A percentile compares a stretch with the other conserved stretches of the same genome.
Evolutionary conservation across 2,329 filamentous ascomycete species (phyloP).

Genomic region (Passalora sequoiae): DNA sequence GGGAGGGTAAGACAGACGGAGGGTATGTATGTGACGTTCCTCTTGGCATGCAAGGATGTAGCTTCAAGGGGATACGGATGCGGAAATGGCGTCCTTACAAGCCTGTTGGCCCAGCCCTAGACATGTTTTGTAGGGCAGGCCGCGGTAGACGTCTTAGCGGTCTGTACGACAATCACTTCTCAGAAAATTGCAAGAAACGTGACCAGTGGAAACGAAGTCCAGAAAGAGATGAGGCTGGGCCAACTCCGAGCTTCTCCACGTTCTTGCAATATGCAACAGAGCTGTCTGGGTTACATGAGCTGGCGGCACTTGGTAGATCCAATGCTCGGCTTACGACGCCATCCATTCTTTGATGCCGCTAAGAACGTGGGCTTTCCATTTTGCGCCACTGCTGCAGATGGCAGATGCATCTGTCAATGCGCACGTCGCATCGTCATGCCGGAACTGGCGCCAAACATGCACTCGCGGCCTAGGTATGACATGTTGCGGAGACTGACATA

Average conservation of each 20-base stretch:
- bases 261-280: conserved; percentile 19
- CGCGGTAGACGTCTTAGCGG: neutral
- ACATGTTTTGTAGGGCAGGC: too few relatives aligned
- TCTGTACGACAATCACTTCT: conserved; percentile 10
- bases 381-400: conserved; percentile 23
- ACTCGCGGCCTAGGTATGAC: conserved; percentile 14
- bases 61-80: neutral
- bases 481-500: conserved; percentile 18
- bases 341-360: conserved; percentile 10
- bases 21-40: neutral
- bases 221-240: conserved; percentile 16
- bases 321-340: conserved; percentile 9
- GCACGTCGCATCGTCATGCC: conserved; percentile 8
- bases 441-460: conserved; percentile 12
- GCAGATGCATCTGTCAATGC: conserved; percentile 15
- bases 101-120: too few relatives aligned
- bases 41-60: conserved; percentile 4
- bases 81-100: neutral
- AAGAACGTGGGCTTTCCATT: conserved; percentile 17
- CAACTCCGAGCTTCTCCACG: conserved; percentile 26
- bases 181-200: conserved; percentile 13
- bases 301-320: conserved; percentile 15
- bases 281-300: conserved; percentile 17
- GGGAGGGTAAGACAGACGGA: neutral
- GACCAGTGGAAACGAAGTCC: conserved; percentile 12